Conservation (phyloP, 345 rosid genomes). For the Carallia brachiata region DNA sequence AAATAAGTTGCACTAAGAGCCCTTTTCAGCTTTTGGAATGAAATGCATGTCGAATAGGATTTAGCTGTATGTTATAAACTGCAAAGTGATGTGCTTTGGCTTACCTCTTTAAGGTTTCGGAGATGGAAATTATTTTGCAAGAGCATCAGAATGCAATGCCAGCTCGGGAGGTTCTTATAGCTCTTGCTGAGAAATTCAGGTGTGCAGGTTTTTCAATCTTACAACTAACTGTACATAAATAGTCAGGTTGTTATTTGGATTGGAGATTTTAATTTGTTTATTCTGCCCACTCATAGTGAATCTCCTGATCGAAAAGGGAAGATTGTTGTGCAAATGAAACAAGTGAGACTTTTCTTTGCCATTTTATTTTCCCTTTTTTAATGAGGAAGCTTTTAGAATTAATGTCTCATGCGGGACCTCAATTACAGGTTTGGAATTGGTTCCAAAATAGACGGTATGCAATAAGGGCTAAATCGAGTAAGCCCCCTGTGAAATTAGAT, state of each 20-base stretch:
- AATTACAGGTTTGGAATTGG: conserved; percentile 93
- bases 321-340: conserved; percentile 85
- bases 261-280: conserved; percentile 6
- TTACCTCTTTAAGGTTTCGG: conserved; percentile 55
- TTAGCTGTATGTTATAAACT: not conserved
- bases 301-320: conserved; percentile 80
- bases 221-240: not conserved
- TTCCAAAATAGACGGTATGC: conserved; percentile 98
- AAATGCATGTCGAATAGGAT: not conserved
- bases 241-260: not conserved
- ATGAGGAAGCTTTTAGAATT: conserved; percentile 5
- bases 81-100: not conserved
- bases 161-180: conserved; percentile 61
- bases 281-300: conserved; percentile 49
- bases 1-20: too few species aligned
- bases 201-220: conserved; percentile 21
- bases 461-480: conserved; percentile 75
- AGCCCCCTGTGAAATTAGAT: conserved; percentile 76
- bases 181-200: conserved; percentile 94
- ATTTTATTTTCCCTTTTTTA: not conserved
- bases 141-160: conserved; percentile 81
- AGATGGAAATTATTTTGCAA: conserved; percentile 89
- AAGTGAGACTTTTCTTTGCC: conserved; percentile 47
- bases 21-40: too few species aligned
- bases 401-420: conserved; percentile 5